phyloP scores from a whole-genome alignment of 495 filamentous ascomycete genomes.

The Collariella sp. region DNA sequence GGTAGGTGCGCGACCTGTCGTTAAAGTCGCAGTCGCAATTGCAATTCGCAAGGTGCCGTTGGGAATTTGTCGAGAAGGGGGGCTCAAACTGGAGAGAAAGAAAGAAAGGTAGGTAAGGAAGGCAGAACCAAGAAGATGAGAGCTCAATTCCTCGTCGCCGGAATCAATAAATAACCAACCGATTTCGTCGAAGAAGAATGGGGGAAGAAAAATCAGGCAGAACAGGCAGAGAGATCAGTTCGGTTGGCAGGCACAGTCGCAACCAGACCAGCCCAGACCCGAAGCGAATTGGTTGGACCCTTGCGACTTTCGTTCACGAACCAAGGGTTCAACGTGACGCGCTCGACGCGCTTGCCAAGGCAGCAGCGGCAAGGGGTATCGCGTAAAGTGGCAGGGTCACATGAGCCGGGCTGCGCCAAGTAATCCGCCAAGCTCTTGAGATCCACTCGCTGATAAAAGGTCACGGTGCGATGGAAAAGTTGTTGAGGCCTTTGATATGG shows the following conservation, averaged over 20 bases:
- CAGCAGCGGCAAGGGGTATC: constrained; percentile 10
- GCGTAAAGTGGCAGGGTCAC: constrained; percentile 23
- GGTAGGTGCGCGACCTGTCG: neutral
- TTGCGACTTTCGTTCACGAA: neutral
- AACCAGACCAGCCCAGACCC: too few relatives aligned
- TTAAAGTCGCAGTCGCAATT: neutral
- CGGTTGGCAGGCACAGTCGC: neutral
- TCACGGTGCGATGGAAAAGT: neutral
- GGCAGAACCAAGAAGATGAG: neutral
- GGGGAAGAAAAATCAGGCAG: neutral
- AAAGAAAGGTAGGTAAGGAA: neutral
- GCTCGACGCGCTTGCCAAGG: constrained; percentile 17
- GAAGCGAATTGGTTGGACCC: neutral
- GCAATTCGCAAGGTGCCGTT: too few relatives aligned
- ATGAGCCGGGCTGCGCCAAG: neutral
- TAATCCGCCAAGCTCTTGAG: neutral
- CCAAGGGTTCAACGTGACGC: too few relatives aligned
- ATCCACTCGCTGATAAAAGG: neutral
- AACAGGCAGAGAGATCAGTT: neutral
- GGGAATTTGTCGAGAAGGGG: too few relatives aligned
- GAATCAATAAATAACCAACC: too few relatives aligned
- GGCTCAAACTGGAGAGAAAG: neutral
- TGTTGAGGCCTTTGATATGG: neutral
- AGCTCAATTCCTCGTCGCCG: too few relatives aligned
- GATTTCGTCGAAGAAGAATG: too few relatives aligned